These are phyloP conservation scores for Mycosphaerella sp. DNA, from an alignment of 2,329 filamentous ascomycete genomes.

Conservation along the genomic window DNA sequence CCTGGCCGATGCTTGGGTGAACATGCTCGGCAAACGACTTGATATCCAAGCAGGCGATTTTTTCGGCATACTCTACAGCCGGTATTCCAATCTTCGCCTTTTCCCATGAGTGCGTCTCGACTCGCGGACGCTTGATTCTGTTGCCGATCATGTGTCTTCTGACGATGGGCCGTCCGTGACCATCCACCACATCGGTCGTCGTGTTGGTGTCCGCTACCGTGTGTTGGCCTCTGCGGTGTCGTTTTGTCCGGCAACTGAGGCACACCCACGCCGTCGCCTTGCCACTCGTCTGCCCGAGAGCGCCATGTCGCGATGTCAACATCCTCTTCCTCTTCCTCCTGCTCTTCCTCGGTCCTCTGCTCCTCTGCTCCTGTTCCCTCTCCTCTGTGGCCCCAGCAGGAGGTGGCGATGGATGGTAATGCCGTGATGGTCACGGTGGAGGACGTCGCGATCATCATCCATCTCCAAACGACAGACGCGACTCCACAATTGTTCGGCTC, in stretches of 20 bases:
- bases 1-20: too few species aligned
- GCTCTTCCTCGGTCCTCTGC: too few species aligned
- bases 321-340: slow-evolving; percentile 4
- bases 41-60: too few species aligned
- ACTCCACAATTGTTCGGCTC: not conserved
- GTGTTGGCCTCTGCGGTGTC: slow-evolving; percentile 1
- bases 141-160: too few species aligned
- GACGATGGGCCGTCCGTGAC: not conserved
- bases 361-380: not conserved
- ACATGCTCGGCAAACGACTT: too few species aligned
- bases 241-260: slow-evolving; percentile 20
- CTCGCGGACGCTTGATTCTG: too few species aligned
- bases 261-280: slow-evolving; percentile 20
- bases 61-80: too few species aligned
- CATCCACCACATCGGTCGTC: not conserved
- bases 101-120: too few species aligned
- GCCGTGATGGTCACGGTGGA: not conserved
- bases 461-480: not conserved
- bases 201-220: not conserved
- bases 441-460: not conserved
- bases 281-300: slow-evolving; percentile 7
- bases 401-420: not conserved
- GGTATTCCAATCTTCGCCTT: too few species aligned
- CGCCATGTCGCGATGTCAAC: slow-evolving; percentile 17
- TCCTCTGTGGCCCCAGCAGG: not conserved